These are phyloP conservation scores for Trichophyton benhamiae DNA, from an alignment of 2,329 filamentous ascomycete species.

Conservation along the genomic window DNA sequence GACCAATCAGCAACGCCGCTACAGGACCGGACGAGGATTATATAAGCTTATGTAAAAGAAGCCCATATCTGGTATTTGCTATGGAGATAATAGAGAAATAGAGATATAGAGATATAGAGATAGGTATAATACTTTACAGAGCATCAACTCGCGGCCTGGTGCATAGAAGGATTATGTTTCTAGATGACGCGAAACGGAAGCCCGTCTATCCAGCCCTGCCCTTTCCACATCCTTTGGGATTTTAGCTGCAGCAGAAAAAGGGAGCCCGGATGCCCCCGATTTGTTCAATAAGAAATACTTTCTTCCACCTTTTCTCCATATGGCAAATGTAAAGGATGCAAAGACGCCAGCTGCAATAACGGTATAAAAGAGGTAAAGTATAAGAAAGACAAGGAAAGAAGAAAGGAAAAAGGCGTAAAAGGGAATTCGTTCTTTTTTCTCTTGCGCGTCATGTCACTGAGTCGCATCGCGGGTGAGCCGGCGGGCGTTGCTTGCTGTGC, in stretches of 20 bases:
- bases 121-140: background rate
- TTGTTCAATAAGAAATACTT: background rate
- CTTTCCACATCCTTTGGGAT: background rate
- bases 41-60: background rate
- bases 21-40: background rate
- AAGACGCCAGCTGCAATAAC: conserved; percentile 1
- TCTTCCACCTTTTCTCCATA: too few relatives aligned
- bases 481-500: background rate
- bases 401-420: background rate
- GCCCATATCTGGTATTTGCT: too few relatives aligned
- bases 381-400: background rate
- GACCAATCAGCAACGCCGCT: conserved; percentile 1
- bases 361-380: background rate
- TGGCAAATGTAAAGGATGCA: background rate
- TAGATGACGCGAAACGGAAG: background rate
- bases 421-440: background rate
- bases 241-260: background rate
- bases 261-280: background rate
- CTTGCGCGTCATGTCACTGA: background rate
- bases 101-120: too few relatives aligned
- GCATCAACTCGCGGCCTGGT: background rate
- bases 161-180: background rate
- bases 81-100: too few relatives aligned
- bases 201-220: background rate
- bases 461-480: background rate